A percentile compares a stretch with the other conserved stretches of the same genome.
Conservation (phyloP, 306 rosid species). For the Arachis stenosperma region DNA sequence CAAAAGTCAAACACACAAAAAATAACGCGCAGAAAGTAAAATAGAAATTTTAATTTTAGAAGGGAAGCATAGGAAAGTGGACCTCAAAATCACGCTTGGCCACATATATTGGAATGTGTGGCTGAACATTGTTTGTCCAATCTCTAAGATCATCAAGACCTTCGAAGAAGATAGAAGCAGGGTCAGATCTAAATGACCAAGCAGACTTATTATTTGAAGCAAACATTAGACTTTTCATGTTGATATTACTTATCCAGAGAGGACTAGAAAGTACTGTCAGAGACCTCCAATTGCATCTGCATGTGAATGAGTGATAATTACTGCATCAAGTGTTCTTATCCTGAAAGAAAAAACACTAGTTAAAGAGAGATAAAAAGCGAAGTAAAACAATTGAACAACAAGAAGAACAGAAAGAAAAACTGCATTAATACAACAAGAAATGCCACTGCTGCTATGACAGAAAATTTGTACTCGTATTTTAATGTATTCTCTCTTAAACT, state of each 20-base stretch:
- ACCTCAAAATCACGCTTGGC: constrained; percentile 94
- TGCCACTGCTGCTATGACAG: not conserved
- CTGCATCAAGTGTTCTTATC: constrained; percentile 96
- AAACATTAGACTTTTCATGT: constrained; percentile 28
- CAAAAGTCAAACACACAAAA: not conserved
- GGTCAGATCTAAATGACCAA: constrained; percentile 28
- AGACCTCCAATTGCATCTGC: constrained; percentile 99
- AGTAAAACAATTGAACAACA: constrained; percentile 32
- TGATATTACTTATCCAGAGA: constrained; percentile 42
- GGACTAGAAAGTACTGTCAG: constrained; percentile 45
- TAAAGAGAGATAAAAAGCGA: constrained; percentile 39
- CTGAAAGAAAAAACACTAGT: constrained; percentile 77
- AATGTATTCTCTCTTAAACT: constrained; percentile 8
- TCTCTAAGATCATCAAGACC: constrained; percentile 98
- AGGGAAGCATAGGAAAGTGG: constrained; percentile 35
- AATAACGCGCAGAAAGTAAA: constrained; percentile 15
- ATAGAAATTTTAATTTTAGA: constrained; percentile 28
- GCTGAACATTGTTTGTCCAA: constrained; percentile 98
- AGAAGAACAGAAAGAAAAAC: constrained; percentile 24
- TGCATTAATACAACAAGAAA: constrained; percentile 21
- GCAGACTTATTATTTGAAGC: constrained; percentile 16
- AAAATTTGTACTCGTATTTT: not conserved
- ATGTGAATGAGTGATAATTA: constrained; percentile 94
- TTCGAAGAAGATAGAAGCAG: constrained; percentile 37
- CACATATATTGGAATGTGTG: constrained; percentile 80